These are phyloP conservation scores for Asterionellopsis glacialis DNA, from an alignment of 108 stramenopile species.

Conservation along the genomic window DNA sequence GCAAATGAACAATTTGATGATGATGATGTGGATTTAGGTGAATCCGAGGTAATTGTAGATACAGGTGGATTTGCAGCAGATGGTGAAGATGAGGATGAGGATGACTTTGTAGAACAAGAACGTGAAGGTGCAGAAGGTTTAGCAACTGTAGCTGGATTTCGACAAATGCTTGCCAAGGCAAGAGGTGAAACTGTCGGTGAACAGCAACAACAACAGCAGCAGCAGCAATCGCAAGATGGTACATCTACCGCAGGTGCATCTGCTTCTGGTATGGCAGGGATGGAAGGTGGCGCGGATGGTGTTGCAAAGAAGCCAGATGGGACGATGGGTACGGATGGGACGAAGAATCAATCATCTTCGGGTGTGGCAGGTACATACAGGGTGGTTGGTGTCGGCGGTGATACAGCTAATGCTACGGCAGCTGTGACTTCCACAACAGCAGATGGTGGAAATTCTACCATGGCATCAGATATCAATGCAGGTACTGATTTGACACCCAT, in stretches of 20 bases:
- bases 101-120: conserved; percentile 43
- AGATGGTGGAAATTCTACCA: not conserved
- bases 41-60: conserved; percentile 60
- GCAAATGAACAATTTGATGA: conserved; percentile 88
- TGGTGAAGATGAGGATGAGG: conserved; percentile 52
- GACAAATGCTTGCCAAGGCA: conserved; percentile 72
- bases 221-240: conserved; percentile 25
- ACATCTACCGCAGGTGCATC: conserved; percentile 9
- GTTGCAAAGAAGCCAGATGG: conserved; percentile 20
- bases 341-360: no score
- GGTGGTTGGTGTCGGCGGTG: not conserved
- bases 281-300: conserved; percentile 2
- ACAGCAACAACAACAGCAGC: conserved; percentile 4
- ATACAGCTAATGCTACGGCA: not conserved
- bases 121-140: conserved; percentile 59
- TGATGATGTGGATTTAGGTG: conserved; percentile 84
- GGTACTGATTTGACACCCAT: not conserved
- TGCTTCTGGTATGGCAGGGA: conserved; percentile 13
- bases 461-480: not conserved
- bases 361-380: no score
- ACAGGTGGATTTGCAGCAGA: conserved; percentile 48
- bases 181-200: conserved; percentile 47
- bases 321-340: not conserved
- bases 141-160: conserved; percentile 70
- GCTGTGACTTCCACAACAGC: not conserved